These are phyloP conservation scores for Rubia balearica DNA, from an alignment of 305 asterid genomes.

Conservation along the genomic window DNA sequence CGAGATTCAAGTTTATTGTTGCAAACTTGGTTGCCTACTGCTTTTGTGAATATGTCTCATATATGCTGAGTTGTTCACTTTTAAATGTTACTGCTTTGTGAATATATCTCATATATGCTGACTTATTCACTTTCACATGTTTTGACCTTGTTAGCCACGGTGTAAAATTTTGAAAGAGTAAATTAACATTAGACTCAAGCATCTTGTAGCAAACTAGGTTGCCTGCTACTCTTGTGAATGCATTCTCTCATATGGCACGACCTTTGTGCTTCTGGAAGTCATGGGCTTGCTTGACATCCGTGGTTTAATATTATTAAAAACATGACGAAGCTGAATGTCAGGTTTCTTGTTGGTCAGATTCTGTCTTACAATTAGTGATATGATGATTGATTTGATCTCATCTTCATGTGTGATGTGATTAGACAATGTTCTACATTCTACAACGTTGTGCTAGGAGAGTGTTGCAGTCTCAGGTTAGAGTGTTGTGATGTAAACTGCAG, in stretches of 20 bases:
- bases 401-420: neutral
- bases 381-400: neutral
- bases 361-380: neutral
- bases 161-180: too few species aligned
- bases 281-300: neutral
- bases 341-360: neutral
- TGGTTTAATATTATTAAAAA: neutral
- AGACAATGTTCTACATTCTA: neutral
- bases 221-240: neutral
- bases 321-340: neutral
- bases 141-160: too few species aligned
- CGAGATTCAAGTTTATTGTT: neutral
- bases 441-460: neutral
- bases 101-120: too few species aligned
- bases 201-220: neutral
- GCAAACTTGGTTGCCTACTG: too few species aligned
- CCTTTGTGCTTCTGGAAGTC: neutral
- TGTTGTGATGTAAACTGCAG: neutral
- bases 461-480: neutral
- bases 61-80: too few species aligned
- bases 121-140: too few species aligned
- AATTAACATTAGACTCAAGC: neutral
- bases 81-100: too few species aligned
- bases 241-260: neutral
- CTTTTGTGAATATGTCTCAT: too few species aligned